A percentile compares a stretch with the other conserved stretches of the same genome.
These are phyloP conservation scores for Aspergillus quadrilineatus DNA, from an alignment of 2,329 filamentous ascomycete species.

Conservation along the genomic window DNA sequence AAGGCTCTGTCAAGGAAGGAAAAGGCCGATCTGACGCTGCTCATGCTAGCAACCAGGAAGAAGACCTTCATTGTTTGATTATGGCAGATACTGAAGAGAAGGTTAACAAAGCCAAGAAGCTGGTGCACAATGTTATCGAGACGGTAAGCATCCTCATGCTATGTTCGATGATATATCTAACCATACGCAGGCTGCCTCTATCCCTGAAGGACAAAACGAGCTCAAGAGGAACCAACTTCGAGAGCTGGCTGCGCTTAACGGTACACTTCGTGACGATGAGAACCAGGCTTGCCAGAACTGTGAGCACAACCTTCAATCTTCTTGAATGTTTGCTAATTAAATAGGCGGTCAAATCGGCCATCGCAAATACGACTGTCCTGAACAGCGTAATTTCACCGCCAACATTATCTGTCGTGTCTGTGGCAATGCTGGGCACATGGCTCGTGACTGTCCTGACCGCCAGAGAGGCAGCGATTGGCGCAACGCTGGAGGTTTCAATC, in stretches of 20 bases:
- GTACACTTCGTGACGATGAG: constrained; percentile 97
- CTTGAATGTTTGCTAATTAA: not conserved
- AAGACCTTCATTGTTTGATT: constrained; percentile 97
- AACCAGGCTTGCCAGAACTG: constrained; percentile 99
- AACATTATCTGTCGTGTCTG: constrained; percentile 99
- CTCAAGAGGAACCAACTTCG: constrained; percentile 98
- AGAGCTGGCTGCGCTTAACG: constrained; percentile 96
- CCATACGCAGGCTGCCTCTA: constrained; percentile 77
- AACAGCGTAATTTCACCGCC: constrained; percentile 97
- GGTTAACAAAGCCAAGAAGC: constrained; percentile 97
- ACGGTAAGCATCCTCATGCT: constrained; percentile 63
- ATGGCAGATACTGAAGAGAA: constrained; percentile 99
- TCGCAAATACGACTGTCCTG: constrained; percentile 96
- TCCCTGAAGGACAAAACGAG: constrained; percentile 97
- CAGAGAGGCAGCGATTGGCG: constrained; percentile 90
- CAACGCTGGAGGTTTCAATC: constrained; percentile 61
- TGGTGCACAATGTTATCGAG: constrained; percentile 98
- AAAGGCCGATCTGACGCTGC: constrained; percentile 98
- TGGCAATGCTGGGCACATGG: constrained; percentile 97
- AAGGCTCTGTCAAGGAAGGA: constrained; percentile 99
- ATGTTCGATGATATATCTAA: constrained; percentile 27
- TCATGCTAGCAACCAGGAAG: constrained; percentile 99
- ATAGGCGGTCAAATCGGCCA: constrained; percentile 90
- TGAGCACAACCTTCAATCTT: constrained; percentile 33
- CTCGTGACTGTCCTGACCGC: constrained; percentile 92